Percentiles rank a stretch among this genome's conserved stretches.
Evolutionary conservation across 2,329 filamentous ascomycete genomes (phyloP).

Genomic region (Diatrype stigma): DNA sequence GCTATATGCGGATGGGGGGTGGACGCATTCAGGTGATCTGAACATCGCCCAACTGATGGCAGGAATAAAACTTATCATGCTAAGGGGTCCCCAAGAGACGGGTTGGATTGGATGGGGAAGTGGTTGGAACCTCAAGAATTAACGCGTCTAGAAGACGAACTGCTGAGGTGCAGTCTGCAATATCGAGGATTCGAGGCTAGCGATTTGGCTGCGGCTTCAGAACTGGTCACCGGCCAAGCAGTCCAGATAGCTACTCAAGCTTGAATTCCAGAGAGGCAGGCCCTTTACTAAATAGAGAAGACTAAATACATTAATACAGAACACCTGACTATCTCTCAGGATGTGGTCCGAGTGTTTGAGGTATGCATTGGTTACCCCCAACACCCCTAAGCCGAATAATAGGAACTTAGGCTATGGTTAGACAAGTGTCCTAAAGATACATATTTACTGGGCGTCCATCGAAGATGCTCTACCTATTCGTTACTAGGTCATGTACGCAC

Average conservation of each 20-base stretch:
- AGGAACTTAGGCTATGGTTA: not conserved
- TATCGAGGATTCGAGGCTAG: constrained; percentile 13
- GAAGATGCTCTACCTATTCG: too few species aligned
- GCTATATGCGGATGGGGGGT: constrained; percentile 28
- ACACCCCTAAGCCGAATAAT: not conserved
- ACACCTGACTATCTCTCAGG: not conserved
- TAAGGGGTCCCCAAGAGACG: constrained; percentile 26
- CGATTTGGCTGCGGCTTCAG: not conserved
- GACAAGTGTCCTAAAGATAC: not conserved
- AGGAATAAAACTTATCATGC: constrained; percentile 18
- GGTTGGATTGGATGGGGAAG: constrained; percentile 30
- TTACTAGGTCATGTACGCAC: too few species aligned
- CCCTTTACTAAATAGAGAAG: too few species aligned
- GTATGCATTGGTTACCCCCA: not conserved
- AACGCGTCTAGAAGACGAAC: constrained; percentile 7
- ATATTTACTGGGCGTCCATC: not conserved
- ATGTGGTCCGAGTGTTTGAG: not conserved
- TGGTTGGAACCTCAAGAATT: constrained; percentile 22
- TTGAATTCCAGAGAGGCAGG: not conserved
- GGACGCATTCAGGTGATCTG: constrained; percentile 26
- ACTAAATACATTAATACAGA: not conserved
- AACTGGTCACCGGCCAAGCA: constrained; percentile 7
- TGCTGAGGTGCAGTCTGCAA: not conserved
- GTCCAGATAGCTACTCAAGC: not conserved
- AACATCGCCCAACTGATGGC: constrained; percentile 26